phyloP scores from a whole-genome alignment of 139 green algal species.

The Parachlorella kessleri region DNA sequence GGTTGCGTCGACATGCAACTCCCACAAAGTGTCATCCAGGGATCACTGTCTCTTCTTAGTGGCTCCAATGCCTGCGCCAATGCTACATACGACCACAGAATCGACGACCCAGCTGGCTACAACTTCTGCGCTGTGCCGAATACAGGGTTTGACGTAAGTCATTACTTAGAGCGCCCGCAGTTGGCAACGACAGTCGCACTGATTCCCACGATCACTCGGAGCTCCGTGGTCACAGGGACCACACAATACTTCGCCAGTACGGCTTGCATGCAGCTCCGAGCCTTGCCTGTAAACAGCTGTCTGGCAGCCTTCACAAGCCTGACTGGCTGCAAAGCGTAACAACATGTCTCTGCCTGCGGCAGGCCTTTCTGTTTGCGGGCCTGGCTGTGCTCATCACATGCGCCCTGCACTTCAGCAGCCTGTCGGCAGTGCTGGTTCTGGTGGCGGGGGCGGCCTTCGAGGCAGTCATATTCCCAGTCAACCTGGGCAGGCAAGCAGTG shows the following conservation, averaged over 20 bases:
- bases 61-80: conserved; percentile 1
- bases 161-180: no score
- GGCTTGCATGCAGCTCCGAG: no score
- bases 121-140: conserved; percentile 34
- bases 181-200: no score
- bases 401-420: conserved; percentile 28
- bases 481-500: conserved; percentile 32
- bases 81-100: conserved; percentile 23
- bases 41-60: background rate
- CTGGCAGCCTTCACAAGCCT: no score
- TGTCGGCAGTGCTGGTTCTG: conserved; percentile 43
- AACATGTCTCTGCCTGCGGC: no score
- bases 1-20: no score
- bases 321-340: no score
- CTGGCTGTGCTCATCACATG: conserved; percentile 39
- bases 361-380: conserved; percentile 39
- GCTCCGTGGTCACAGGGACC: no score
- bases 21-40: no score
- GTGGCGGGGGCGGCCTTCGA: conserved; percentile 31
- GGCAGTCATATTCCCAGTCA: conserved; percentile 37
- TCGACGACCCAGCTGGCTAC: conserved; percentile 20
- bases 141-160: background rate
- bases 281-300: no score
- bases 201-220: no score
- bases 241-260: no score